phyloP scores from a whole-genome alignment of 768 basidiomycete species.

The Chalciporus sphaerocephalus region DNA sequence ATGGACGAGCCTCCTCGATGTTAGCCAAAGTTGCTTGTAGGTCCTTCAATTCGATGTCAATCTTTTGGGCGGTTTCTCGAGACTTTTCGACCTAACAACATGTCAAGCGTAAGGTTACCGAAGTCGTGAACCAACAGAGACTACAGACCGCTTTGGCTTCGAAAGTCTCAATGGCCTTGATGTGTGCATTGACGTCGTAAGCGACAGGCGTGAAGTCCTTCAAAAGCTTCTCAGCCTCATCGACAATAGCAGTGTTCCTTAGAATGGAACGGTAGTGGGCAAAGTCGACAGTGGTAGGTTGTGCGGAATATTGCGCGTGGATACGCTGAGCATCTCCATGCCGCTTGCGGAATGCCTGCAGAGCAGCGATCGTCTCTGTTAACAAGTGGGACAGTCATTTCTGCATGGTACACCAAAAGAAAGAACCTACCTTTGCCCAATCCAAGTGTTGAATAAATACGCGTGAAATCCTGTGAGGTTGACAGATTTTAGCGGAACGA shows the following conservation, averaged over 20 bases:
- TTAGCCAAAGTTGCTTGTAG: conserved; percentile 92
- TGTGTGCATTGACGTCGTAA: conserved; percentile 83
- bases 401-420: neutral
- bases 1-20: conserved; percentile 95
- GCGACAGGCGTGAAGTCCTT: conserved; percentile 90
- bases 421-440: conserved; percentile 70
- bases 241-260: conserved; percentile 89
- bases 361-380: conserved; percentile 81
- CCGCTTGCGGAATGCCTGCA: conserved; percentile 96
- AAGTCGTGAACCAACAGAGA: neutral
- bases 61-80: conserved; percentile 83
- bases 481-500: conserved; percentile 4
- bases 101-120: conserved; percentile 5
- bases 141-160: conserved; percentile 85
- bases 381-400: conserved; percentile 4
- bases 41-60: conserved; percentile 85
- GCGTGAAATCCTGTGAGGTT: conserved; percentile 66
- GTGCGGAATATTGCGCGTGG: conserved; percentile 53
- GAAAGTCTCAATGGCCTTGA: conserved; percentile 96
- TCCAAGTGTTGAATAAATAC: conserved; percentile 76
- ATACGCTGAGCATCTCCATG: conserved; percentile 83
- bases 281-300: conserved; percentile 84
- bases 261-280: conserved; percentile 86
- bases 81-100: conserved; percentile 73
- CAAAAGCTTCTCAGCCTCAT: conserved; percentile 87